A percentile compares a stretch with the other conserved stretches of the same genome.
Conservation (phyloP, 2,329 filamentous ascomycete genomes). For the Fusarium humuli region DNA sequence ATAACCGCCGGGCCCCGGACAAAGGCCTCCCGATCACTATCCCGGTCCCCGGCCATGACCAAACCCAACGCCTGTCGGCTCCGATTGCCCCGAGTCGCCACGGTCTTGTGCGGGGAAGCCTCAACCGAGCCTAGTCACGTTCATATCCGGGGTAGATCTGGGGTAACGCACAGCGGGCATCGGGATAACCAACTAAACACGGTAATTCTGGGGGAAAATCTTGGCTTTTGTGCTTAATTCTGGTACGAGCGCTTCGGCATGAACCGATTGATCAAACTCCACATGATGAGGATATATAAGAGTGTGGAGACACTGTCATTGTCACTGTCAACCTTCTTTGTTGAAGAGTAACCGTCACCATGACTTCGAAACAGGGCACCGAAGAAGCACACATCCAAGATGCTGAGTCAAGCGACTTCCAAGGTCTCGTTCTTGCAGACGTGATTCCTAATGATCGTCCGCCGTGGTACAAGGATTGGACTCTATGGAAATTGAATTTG, state of each 20-base stretch:
- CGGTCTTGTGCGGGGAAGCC: not conserved
- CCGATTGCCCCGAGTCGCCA: slow-evolving; percentile 17
- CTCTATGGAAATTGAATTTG: slow-evolving; percentile 48
- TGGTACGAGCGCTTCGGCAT: slow-evolving; percentile 25
- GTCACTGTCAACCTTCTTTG: not conserved
- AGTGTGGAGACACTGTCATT: not conserved
- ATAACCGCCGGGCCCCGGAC: not conserved
- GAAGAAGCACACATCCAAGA: slow-evolving; percentile 30
- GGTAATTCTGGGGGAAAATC: not conserved
- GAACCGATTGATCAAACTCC: not conserved
- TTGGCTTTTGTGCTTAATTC: not conserved
- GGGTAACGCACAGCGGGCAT: slow-evolving; percentile 36
- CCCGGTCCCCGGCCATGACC: not conserved
- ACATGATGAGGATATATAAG: too few relatives aligned
- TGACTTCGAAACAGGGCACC: slow-evolving; percentile 17
- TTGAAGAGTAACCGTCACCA: not conserved
- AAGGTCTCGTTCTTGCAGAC: slow-evolving; percentile 43
- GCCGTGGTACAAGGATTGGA: slow-evolving; percentile 40
- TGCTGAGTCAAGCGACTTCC: slow-evolving; percentile 32
- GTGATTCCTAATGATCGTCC: slow-evolving; percentile 40
- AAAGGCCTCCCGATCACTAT: not conserved
- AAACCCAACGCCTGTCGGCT: slow-evolving; percentile 3
- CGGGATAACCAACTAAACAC: slow-evolving; percentile 4
- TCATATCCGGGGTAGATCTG: slow-evolving; percentile 38
- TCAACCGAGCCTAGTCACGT: not conserved